Base-by-base conservation (phyloP, 2,329 filamentous ascomycete species). In the Hawksworthiomyces lignivorus region DNA sequence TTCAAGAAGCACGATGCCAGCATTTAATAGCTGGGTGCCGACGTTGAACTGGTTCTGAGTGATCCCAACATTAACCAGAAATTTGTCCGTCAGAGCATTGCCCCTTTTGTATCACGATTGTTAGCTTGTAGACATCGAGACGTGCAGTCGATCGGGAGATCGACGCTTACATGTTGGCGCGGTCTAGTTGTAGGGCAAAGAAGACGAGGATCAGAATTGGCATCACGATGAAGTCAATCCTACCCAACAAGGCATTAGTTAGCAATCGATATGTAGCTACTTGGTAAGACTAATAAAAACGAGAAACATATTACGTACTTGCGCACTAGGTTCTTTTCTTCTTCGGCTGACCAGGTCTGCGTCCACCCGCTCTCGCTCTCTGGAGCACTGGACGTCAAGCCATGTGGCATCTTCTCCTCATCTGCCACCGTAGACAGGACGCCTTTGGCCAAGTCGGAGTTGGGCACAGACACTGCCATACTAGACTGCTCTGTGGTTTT, bases 31-130 rank as follows among this genome's bases (percentile, higher is more conserved):
- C 49, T 68, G 65, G 9, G 64, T 60, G 7, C 68, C 67, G 27
- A 69, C 52, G 41, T 70, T 70, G 51, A 69, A 61, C 47, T 69
- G 59, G 46, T 69, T 61, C 14, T 67, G 67, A 4, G 59, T 63
- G 48, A 70, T 62, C 27, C 56, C 47, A 27, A 56, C 48, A 31
- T 56, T 47, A 24, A 43, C 37, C 19, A 55, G 48, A 35, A 56
- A 51, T 8, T 21, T 37, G 46, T 53, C 48, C 19, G 53, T 54
- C 44, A 56, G 45, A 18, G 53, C 52, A 32, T 54, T 54, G 48
- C 50, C 47, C n/a, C 34, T 26, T 19, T 9, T 15, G 7, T 17
- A 50, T 63, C 9, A n/a, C 20, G 19, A 4, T 20, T 7, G 10
- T 17, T 14, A 8, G n/a, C n/a, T n/a, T n/a, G n/a, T n/a, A n/a